A percentile compares a stretch with the other conserved stretches of the same genome.
These are phyloP conservation scores for Penicillium janthinellum DNA, from an alignment of 2,329 filamentous ascomycete genomes.

Conservation along the genomic window DNA sequence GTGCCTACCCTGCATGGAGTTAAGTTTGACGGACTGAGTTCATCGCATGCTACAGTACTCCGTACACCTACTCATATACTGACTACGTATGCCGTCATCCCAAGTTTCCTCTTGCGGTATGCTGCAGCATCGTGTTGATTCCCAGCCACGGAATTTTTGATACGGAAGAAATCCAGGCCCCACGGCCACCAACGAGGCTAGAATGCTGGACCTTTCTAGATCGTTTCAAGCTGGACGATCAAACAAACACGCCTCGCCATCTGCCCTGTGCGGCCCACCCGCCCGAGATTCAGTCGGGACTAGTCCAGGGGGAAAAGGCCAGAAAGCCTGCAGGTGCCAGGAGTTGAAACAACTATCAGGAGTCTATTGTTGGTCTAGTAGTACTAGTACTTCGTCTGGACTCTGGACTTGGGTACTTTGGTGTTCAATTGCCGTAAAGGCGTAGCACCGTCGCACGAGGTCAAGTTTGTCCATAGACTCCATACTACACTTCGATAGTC, in stretches of 20 bases:
- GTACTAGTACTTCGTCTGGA: not conserved
- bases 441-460: not conserved
- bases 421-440: not conserved
- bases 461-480: not conserved
- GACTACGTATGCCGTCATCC: not conserved
- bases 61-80: not conserved
- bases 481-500: not conserved
- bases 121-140: slow-evolving; percentile 9
- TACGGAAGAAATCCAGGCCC: slow-evolving; percentile 5
- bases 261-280: slow-evolving; percentile 19
- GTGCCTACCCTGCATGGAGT: not conserved
- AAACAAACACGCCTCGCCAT: slow-evolving; percentile 26
- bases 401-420: not conserved
- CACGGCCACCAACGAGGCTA: slow-evolving; percentile 16
- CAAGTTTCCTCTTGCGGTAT: slow-evolving; percentile 9
- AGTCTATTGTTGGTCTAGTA: slow-evolving; percentile 13
- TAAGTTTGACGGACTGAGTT: not conserved
- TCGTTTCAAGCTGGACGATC: slow-evolving; percentile 38
- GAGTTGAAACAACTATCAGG: slow-evolving; percentile 17
- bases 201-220: slow-evolving; percentile 30
- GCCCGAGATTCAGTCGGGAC: not conserved
- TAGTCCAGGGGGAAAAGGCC: slow-evolving; percentile 7
- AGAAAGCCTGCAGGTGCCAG: slow-evolving; percentile 8
- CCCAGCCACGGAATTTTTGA: slow-evolving; percentile 6
- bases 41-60: not conserved